These are phyloP conservation scores for Podospora bellae-mahoneyi DNA, from an alignment of 495 filamentous ascomycete genomes.

Conservation along the genomic window DNA sequence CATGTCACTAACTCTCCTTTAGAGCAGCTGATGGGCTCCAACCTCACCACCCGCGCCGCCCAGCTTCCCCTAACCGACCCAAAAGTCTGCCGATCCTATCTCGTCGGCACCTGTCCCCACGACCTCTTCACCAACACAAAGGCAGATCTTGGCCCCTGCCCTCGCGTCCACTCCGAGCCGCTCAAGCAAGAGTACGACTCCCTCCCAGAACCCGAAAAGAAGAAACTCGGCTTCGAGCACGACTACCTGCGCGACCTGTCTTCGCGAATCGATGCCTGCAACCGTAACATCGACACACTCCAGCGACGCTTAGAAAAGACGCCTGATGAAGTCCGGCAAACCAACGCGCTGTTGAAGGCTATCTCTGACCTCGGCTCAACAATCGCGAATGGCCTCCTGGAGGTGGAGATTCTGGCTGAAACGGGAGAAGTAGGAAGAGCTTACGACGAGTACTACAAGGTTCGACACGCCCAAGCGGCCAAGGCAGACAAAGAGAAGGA, in stretches of 20 bases:
- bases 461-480: constrained; percentile 71
- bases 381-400: constrained; percentile 77
- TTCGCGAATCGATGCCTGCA: constrained; percentile 94
- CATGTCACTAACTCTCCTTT: constrained; percentile 18
- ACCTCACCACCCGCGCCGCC: constrained; percentile 64
- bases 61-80: constrained; percentile 86
- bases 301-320: constrained; percentile 95
- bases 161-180: constrained; percentile 84
- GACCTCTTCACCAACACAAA: constrained; percentile 99
- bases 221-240: constrained; percentile 84
- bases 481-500: constrained; percentile 86
- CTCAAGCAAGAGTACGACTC: constrained; percentile 83
- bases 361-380: constrained; percentile 77
- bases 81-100: constrained; percentile 92
- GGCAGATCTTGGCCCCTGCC: constrained; percentile 89
- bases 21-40: constrained; percentile 81
- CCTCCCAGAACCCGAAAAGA: constrained; percentile 62
- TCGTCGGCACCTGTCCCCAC: constrained; percentile 92
- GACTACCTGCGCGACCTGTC: constrained; percentile 96
- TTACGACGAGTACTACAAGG: constrained; percentile 79
- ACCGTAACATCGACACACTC: constrained; percentile 84
- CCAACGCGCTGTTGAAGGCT: constrained; percentile 85
- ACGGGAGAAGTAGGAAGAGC: constrained; percentile 74
- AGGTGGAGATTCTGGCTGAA: constrained; percentile 83
- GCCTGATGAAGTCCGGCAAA: constrained; percentile 94